Percentiles rank a stretch among this genome's conserved stretches.
Evolutionary conservation across 225 moss, liverwort and hornwort genomes (phyloP).

Genomic region (Lunularia cruciata): DNA sequence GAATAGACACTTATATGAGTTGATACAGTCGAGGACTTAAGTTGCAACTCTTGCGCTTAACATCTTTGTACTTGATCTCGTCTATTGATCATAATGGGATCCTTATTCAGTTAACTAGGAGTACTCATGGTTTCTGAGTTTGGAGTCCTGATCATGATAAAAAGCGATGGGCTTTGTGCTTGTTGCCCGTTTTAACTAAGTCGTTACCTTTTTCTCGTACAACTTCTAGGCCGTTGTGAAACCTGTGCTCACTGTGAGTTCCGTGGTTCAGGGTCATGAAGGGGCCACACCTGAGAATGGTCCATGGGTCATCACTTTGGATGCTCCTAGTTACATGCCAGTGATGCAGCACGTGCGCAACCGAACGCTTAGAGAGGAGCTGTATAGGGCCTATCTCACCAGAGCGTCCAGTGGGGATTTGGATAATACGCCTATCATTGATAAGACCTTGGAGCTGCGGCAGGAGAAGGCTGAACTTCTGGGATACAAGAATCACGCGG

Average conservation of each 20-base stretch:
- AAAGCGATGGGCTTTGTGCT: too few species aligned
- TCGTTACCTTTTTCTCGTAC: too few species aligned
- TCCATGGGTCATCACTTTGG: conserved; percentile 58
- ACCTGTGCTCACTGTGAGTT: background rate
- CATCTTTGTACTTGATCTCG: background rate
- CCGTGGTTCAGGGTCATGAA: conserved; percentile 40
- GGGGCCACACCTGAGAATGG: conserved; percentile 46
- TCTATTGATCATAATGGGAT: too few species aligned
- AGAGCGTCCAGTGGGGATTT: conserved; percentile 51
- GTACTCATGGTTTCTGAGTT: too few species aligned
- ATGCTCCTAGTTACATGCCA: conserved; percentile 54
- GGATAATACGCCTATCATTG: conserved; percentile 44
- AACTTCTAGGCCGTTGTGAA: background rate
- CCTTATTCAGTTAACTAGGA: too few species aligned
- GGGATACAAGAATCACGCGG: conserved; percentile 53
- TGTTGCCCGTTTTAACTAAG: too few species aligned
- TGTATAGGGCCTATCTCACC: conserved; percentile 41
- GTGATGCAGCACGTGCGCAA: conserved; percentile 54
- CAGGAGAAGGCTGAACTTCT: conserved; percentile 60
- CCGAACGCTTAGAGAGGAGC: conserved; percentile 48
- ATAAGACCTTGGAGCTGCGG: conserved; percentile 38
- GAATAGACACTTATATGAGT: background rate
- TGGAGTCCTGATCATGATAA: too few species aligned
- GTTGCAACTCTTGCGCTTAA: too few species aligned
- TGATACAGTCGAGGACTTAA: too few species aligned